phyloP scores from a whole-genome alignment of 2,329 filamentous ascomycete species.

The Torrubiellomyces zombiae region DNA sequence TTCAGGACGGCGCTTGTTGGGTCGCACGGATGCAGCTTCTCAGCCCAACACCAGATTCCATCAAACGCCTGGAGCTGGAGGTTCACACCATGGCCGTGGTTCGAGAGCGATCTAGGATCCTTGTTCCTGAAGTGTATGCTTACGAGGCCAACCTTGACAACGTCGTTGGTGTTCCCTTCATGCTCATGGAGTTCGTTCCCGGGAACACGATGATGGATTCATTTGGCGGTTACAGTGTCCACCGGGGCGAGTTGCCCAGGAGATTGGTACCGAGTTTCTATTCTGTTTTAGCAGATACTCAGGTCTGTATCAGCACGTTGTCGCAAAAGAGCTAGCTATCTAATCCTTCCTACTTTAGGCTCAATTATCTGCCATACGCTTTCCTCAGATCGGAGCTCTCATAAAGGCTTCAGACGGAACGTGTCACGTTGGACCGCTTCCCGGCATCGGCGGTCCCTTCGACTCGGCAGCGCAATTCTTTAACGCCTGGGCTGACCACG shows the following conservation, averaged over 20 bases:
- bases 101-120: conserved; percentile 1
- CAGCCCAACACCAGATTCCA: neutral
- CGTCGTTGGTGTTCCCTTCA: conserved; percentile 10
- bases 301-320: neutral
- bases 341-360: conserved; percentile 2
- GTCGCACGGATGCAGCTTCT: neutral
- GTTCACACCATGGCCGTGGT: neutral
- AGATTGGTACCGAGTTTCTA: conserved; percentile 2
- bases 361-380: conserved; percentile 6
- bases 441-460: conserved; percentile 8
- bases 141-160: conserved; percentile 9
- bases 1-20: conserved; percentile 1
- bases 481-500: conserved; percentile 7
- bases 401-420: conserved; percentile 3
- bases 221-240: conserved; percentile 7
- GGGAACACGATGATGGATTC: conserved; percentile 12
- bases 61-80: neutral
- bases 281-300: conserved; percentile 2
- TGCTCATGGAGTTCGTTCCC: conserved; percentile 14
- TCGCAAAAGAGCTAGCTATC: too few species aligned
- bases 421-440: conserved; percentile 7
- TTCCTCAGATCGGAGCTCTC: conserved; percentile 8
- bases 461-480: conserved; percentile 8
- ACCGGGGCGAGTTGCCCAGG: conserved; percentile 7
- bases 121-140: conserved; percentile 11